Base-by-base conservation (phyloP, 2,329 filamentous ascomycete genomes). In the Calonectria leucothoes region DNA sequence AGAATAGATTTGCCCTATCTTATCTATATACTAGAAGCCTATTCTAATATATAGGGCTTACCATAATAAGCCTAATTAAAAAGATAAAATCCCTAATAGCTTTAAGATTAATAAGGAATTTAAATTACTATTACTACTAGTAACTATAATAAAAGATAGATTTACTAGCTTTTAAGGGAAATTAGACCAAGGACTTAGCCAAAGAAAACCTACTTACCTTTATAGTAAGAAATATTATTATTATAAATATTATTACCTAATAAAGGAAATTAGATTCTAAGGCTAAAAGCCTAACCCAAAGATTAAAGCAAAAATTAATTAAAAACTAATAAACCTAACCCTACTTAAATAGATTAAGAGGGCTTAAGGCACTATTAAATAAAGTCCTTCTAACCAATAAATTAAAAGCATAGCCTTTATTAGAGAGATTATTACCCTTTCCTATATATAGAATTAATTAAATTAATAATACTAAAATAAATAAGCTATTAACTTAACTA, bases 181-280 rank as follows among this genome's bases (percentile, higher is more conserved):
- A n/a, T n/a, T n/a, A n/a, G n/a, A n/a, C 23, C 10, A 51, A 69
- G 27, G 29, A n/a, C n/a, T n/a, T n/a, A 61, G n/a, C n/a, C 20
- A 27, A 49, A 61, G 25, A 37, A n/a, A n/a, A 7, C 37, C 25
- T 7, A 3, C 20, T 23, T 70, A 35, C 25, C 17, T 70, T 0
- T 70, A 48, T 42, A 35, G 45, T n/a, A 52, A 65, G 20, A n/a
- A 15, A 33, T 35, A 70, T 65, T 65, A n/a, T 23, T 70, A 70
- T 48, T 57, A 6, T 31, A 35, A 70, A 33, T 70, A 48, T 17
- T 31, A 1, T 25, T 70, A 70, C 14, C 29, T 64, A 1, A 65
- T 64, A 6, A 37, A 17, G 4, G 17, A n/a, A 52, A 64, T 61
- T 35, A 45, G 52, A 55, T 39, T 25, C 3, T 6, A 2, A 20